phyloP scores from a whole-genome alignment of 176 grass and related monocot genomes.

The Chloris gayana region DNA sequence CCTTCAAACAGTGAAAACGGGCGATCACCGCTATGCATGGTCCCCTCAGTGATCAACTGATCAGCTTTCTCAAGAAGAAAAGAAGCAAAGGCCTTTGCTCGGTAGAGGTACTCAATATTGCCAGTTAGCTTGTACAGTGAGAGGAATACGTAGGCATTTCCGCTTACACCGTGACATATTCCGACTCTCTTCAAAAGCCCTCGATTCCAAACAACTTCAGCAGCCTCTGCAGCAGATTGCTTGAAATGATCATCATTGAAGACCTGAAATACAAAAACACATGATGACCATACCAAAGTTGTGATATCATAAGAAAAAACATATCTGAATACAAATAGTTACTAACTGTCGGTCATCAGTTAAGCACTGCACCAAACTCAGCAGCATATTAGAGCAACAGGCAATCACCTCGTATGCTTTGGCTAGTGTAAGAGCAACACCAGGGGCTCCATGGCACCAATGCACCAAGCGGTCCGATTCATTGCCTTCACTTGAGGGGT shows the following conservation, averaged over 20 bases:
- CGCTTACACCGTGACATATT: conserved; percentile 88
- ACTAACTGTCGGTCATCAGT: neutral
- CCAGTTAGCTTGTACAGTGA: conserved; percentile 69
- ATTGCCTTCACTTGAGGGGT: conserved; percentile 66
- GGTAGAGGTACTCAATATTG: conserved; percentile 70
- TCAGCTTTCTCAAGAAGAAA: conserved; percentile 73
- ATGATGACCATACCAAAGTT: neutral
- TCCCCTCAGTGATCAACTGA: conserved; percentile 61
- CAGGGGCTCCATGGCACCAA: conserved; percentile 96
- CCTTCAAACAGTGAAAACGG: conserved; percentile 94
- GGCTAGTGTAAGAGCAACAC: conserved; percentile 71
- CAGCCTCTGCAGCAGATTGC: conserved; percentile 62
- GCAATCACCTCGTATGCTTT: conserved; percentile 73
- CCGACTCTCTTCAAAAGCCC: conserved; percentile 86
- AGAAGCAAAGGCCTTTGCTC: conserved; percentile 85
- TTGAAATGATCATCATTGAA: conserved; percentile 81
- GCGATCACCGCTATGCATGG: conserved; percentile 79
- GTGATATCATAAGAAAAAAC: neutral
- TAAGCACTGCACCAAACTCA: neutral
- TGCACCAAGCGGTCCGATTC: conserved; percentile 68
- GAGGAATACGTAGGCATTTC: conserved; percentile 76
- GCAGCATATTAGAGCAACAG: neutral
- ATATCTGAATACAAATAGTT: neutral
- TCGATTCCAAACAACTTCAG: conserved; percentile 86
- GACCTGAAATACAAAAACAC: conserved; percentile 55